These are phyloP conservation scores for Candida dendrica DNA, from an alignment of 805 yeast genomes.

Conservation along the genomic window DNA sequence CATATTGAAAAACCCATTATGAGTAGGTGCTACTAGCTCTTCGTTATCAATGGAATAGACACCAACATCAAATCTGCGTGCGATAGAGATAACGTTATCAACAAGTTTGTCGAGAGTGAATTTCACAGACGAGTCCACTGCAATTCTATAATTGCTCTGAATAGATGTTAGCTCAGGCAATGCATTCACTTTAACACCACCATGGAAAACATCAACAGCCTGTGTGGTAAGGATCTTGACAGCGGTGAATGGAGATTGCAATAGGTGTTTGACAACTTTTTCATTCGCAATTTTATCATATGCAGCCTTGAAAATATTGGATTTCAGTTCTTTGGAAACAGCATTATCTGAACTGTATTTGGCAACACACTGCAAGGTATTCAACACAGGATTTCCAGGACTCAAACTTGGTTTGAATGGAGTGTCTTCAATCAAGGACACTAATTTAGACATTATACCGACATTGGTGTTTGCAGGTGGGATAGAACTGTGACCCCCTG, in stretches of 20 bases:
- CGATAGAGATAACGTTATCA: slow-evolving; percentile 9
- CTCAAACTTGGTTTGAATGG: slow-evolving; percentile 42
- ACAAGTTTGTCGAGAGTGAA: slow-evolving; percentile 25
- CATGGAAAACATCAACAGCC: slow-evolving; percentile 32
- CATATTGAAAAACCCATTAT: slow-evolving; percentile 37
- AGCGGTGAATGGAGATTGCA: slow-evolving; percentile 28
- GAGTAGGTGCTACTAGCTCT: slow-evolving; percentile 7
- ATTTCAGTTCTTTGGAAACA: slow-evolving; percentile 18
- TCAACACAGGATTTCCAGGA: slow-evolving; percentile 46
- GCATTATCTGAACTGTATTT: slow-evolving; percentile 27
- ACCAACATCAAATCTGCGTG: slow-evolving; percentile 15
- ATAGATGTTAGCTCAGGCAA: slow-evolving; percentile 52
- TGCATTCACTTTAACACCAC: slow-evolving; percentile 74
- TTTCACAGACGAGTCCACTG: slow-evolving; percentile 42
- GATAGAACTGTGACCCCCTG: slow-evolving; percentile 68
- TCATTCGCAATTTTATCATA: slow-evolving; percentile 28
- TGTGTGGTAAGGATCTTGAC: slow-evolving; percentile 36
- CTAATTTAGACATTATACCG: slow-evolving; percentile 54
- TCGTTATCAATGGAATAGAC: slow-evolving; percentile 8
- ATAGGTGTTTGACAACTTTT: slow-evolving; percentile 30
- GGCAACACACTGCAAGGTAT: slow-evolving; percentile 56
- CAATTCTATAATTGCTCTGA: slow-evolving; percentile 56
- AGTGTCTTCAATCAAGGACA: slow-evolving; percentile 45
- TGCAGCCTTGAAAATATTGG: slow-evolving; percentile 28
- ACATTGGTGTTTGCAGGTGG: slow-evolving; percentile 73